phyloP scores from a whole-genome alignment of 2,329 filamentous ascomycete genomes.

The Trichothecium sympodiale region DNA sequence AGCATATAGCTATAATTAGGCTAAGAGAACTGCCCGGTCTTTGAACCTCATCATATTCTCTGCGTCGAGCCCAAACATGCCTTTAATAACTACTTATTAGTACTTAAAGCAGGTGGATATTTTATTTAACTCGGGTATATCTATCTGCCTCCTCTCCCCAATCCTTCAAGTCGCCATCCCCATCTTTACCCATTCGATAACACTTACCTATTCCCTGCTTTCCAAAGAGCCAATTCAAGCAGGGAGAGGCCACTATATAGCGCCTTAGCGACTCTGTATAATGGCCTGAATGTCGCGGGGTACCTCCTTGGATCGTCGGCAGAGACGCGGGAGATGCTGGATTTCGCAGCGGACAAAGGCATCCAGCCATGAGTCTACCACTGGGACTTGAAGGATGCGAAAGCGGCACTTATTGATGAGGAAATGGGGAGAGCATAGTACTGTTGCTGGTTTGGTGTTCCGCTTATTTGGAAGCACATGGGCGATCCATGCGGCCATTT shows the following conservation, averaged over 20 bases:
- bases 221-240: too few species aligned
- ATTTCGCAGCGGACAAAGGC: constrained; percentile 40
- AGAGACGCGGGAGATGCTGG: constrained; percentile 47
- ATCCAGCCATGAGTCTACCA: constrained; percentile 43
- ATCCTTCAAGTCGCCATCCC: too few species aligned
- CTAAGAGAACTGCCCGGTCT: constrained; percentile 33
- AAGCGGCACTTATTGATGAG: constrained; percentile 40
- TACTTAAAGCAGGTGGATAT: constrained; percentile 47
- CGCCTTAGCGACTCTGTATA: too few species aligned
- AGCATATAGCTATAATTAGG: constrained; percentile 42
- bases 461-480: too few species aligned
- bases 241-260: too few species aligned
- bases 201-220: too few species aligned
- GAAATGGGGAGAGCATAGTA: constrained; percentile 36
- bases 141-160: constrained; percentile 22
- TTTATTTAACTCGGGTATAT: constrained; percentile 50
- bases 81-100: constrained; percentile 47
- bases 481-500: too few species aligned
- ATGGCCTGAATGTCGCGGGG: constrained; percentile 32
- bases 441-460: too few species aligned
- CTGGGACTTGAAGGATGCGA: constrained; percentile 38
- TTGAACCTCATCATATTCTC: constrained; percentile 51
- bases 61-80: constrained; percentile 42
- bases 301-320: constrained; percentile 33
- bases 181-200: too few species aligned